Evolutionary conservation across 208 protist genomes (phyloP).

Genomic region (Acanthamoeba culbertsoni): DNA sequence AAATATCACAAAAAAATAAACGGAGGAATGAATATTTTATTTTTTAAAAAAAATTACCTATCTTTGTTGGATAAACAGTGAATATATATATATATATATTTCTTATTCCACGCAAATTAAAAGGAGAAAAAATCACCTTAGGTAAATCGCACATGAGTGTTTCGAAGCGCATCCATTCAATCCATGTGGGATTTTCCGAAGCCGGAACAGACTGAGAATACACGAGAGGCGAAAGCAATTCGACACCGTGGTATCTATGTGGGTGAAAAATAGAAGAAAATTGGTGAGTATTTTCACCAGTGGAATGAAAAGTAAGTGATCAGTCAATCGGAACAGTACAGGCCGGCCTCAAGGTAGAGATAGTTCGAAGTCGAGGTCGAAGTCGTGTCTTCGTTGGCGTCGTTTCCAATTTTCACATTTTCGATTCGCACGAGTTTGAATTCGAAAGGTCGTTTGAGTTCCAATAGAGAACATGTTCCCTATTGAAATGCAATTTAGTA

Average conservation of each 20-base stretch:
- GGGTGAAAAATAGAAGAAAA: neutral
- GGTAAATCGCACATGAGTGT: conserved; percentile 45
- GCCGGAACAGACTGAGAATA: neutral
- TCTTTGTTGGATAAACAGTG: too few relatives aligned
- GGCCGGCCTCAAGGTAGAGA: conserved; percentile 4
- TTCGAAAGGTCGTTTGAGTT: conserved; percentile 35
- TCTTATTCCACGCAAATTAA: too few relatives aligned
- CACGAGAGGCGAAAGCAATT: neutral
- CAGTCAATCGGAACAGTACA: neutral
- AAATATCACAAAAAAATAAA: neutral
- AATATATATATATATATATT: too few relatives aligned
- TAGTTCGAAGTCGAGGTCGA: neutral
- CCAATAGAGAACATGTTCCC: neutral
- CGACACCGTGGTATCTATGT: neutral
- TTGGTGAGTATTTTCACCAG: too few relatives aligned
- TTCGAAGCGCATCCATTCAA: conserved; percentile 47
- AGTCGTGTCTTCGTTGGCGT: neutral
- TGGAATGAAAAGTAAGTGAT: too few relatives aligned
- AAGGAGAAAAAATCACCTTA: neutral
- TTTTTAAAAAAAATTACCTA: too few relatives aligned
- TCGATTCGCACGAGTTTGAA: neutral
- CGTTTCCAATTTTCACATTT: neutral
- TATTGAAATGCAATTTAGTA: neutral
- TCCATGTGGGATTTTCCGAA: conserved; percentile 16
- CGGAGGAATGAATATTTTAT: too few relatives aligned